These are phyloP conservation scores for Rosa hybrid DNA, from an alignment of 331 rosid species.

Conservation along the genomic window DNA sequence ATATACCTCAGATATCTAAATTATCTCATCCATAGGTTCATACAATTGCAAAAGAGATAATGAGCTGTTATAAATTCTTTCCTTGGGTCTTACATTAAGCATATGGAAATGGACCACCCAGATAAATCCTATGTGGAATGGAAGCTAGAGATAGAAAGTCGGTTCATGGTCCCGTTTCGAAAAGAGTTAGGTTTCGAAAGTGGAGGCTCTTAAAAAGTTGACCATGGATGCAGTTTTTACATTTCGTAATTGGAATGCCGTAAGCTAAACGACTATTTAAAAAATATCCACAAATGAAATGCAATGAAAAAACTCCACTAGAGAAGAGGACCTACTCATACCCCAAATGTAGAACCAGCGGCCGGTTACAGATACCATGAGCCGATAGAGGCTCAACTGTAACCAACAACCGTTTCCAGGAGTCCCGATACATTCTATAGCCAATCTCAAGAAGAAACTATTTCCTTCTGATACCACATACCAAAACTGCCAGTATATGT, in stretches of 20 bases:
- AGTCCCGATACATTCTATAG: too few relatives aligned
- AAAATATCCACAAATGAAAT: background rate
- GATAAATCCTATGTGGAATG: background rate
- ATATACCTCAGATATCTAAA: background rate
- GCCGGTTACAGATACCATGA: too few relatives aligned
- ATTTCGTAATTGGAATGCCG: background rate
- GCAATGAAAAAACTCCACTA: too few relatives aligned
- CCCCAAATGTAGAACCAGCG: too few relatives aligned
- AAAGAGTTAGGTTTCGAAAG: slow-evolving; percentile 3
- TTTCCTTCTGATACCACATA: too few relatives aligned
- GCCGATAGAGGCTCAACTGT: too few relatives aligned
- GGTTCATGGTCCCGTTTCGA: slow-evolving; percentile 13
- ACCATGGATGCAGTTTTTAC: background rate
- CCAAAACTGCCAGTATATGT: too few relatives aligned
- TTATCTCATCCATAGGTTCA: slow-evolving; percentile 8
- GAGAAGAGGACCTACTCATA: too few relatives aligned
- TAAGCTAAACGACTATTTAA: background rate
- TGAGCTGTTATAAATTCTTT: slow-evolving; percentile 12
- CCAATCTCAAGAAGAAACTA: too few relatives aligned
- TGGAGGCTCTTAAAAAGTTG: slow-evolving; percentile 14
- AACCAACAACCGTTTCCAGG: too few relatives aligned
- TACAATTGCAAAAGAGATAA: background rate
- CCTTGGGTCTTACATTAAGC: slow-evolving; percentile 1
- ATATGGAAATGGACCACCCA: slow-evolving; percentile 28
- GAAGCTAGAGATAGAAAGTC: slow-evolving; percentile 1